Conservation (phyloP, 2,329 filamentous ascomycete species). For the Alternaria gaisen region DNA sequence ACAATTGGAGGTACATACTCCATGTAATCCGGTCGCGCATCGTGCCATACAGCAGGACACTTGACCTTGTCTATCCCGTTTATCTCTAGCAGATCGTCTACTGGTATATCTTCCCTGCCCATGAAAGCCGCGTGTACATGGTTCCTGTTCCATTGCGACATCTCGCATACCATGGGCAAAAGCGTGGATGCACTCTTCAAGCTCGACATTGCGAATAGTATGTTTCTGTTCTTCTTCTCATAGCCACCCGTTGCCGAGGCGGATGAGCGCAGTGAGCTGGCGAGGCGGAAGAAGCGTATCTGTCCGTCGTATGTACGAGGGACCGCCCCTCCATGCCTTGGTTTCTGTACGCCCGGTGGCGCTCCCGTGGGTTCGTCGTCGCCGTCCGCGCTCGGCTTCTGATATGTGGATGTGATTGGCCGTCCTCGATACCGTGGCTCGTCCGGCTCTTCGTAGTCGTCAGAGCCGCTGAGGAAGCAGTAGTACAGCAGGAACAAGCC, state of each 20-base stretch:
- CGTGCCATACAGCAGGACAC: slow-evolving; percentile 73
- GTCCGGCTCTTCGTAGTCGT: not conserved
- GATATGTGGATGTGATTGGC: slow-evolving; percentile 17
- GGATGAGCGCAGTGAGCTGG: slow-evolving; percentile 65
- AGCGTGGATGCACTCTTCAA: slow-evolving; percentile 76
- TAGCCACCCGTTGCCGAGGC: slow-evolving; percentile 65
- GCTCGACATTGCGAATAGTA: slow-evolving; percentile 81
- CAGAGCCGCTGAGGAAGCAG: slow-evolving; percentile 60
- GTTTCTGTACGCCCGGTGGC: slow-evolving; percentile 35
- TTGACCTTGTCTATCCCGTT: slow-evolving; percentile 76
- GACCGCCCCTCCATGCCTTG: slow-evolving; percentile 23
- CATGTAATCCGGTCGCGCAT: slow-evolving; percentile 81
- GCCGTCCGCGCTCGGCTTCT: slow-evolving; percentile 12
- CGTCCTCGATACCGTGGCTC: slow-evolving; percentile 9
- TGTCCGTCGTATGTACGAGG: slow-evolving; percentile 68
- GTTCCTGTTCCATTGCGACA: slow-evolving; percentile 74
- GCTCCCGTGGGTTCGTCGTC: slow-evolving; percentile 36
- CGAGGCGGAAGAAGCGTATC: slow-evolving; percentile 73
- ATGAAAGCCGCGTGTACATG: slow-evolving; percentile 84
- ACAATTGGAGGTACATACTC: slow-evolving; percentile 42
- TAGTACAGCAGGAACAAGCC: slow-evolving; percentile 65
- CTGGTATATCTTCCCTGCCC: slow-evolving; percentile 73
- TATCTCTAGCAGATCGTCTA: slow-evolving; percentile 74
- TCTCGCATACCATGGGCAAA: slow-evolving; percentile 85
- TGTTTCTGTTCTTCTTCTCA: slow-evolving; percentile 68